These are phyloP conservation scores for Canariomyces notabilis DNA, from an alignment of 2,329 filamentous ascomycete species.

Conservation along the genomic window DNA sequence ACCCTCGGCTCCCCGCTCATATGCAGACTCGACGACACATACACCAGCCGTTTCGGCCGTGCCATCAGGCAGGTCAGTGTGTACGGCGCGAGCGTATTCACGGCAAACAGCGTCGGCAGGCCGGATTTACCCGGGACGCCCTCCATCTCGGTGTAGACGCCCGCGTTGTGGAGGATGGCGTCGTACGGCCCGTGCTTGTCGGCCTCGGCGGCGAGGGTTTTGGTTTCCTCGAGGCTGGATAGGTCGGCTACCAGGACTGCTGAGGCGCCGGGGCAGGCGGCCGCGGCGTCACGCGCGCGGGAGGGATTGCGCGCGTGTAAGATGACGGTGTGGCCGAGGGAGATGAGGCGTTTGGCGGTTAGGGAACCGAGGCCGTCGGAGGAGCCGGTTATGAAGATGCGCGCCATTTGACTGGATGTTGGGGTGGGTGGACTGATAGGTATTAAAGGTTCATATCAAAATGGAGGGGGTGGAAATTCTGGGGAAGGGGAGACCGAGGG, in stretches of 20 bases:
- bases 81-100: slow-evolving; percentile 55
- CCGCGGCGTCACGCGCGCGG: slow-evolving; percentile 44
- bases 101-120: slow-evolving; percentile 45
- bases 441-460: background rate
- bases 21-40: slow-evolving; percentile 48
- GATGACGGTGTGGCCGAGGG: slow-evolving; percentile 49
- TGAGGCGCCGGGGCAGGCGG: slow-evolving; percentile 45
- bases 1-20: slow-evolving; percentile 42
- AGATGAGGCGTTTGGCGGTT: slow-evolving; percentile 44
- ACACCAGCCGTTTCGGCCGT: slow-evolving; percentile 45
- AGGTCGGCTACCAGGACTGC: slow-evolving; percentile 50
- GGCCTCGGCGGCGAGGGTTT: slow-evolving; percentile 45
- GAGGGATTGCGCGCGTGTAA: slow-evolving; percentile 53
- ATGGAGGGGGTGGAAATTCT: background rate
- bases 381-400: slow-evolving; percentile 48
- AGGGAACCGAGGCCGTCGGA: slow-evolving; percentile 51
- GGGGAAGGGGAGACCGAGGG: too few relatives aligned
- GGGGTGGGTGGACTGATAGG: background rate
- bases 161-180: slow-evolving; percentile 54
- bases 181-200: slow-evolving; percentile 49
- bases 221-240: slow-evolving; percentile 44
- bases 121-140: slow-evolving; percentile 30
- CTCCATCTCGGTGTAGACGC: slow-evolving; percentile 39
- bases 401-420: too few relatives aligned
- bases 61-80: slow-evolving; percentile 48